Conservation (phyloP, 768 basidiomycete genomes). For the Naganishia vishniacii region DNA sequence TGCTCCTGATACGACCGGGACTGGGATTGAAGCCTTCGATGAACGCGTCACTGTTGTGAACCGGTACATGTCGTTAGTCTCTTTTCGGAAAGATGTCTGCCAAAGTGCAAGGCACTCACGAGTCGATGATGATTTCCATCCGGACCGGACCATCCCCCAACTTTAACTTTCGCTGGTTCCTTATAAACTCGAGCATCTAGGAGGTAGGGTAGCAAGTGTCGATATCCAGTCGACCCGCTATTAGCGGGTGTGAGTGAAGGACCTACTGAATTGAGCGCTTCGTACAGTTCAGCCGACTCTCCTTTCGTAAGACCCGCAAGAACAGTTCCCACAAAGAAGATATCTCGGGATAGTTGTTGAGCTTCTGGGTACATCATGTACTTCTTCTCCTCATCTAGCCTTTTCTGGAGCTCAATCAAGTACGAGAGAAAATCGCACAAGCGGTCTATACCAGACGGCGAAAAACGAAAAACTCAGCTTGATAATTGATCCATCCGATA, state of each 20-base stretch:
- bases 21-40: background rate
- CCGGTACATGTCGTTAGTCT: background rate
- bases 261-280: background rate
- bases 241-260: background rate
- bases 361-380: background rate
- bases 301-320: slow-evolving; percentile 3
- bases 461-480: too few species aligned
- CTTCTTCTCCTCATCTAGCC: slow-evolving; percentile 1
- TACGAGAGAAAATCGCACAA: slow-evolving; percentile 16
- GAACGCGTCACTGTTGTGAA: background rate
- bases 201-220: background rate
- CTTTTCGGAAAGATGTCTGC: background rate
- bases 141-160: background rate
- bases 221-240: background rate
- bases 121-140: background rate
- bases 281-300: background rate
- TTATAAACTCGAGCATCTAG: slow-evolving; percentile 8
- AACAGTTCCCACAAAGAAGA: slow-evolving; percentile 5
- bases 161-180: background rate
- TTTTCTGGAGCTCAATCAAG: background rate
- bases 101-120: background rate
- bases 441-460: background rate
- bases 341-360: background rate
- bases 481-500: too few species aligned
- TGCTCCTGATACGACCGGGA: background rate